Percentiles rank a stretch among this genome's conserved stretches.
These are phyloP conservation scores for Zymoseptoria passerinii DNA, from an alignment of 2,329 filamentous ascomycete genomes.

Conservation along the genomic window DNA sequence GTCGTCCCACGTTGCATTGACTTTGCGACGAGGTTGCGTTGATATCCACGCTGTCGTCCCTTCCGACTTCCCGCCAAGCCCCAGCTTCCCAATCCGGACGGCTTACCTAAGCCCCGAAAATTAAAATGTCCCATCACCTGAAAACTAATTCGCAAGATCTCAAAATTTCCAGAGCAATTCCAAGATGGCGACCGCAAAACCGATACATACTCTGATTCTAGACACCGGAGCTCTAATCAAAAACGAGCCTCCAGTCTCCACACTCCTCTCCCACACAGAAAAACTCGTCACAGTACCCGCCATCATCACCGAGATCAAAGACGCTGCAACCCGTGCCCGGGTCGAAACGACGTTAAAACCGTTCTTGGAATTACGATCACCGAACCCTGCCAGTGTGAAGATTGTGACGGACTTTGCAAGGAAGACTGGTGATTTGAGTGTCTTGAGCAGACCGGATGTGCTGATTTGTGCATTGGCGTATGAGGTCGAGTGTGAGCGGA, in stretches of 20 bases:
- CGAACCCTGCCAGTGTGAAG: conserved; percentile 67
- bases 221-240: conserved; percentile 91
- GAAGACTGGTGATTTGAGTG: conserved; percentile 79
- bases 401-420: conserved; percentile 78
- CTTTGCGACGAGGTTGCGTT: too few species aligned
- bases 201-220: conserved; percentile 74
- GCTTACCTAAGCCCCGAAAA: background rate
- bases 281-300: conserved; percentile 74
- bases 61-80: background rate
- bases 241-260: conserved; percentile 79
- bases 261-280: conserved; percentile 68
- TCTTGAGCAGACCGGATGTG: conserved; percentile 81
- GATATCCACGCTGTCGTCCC: too few species aligned
- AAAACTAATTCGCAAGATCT: background rate
- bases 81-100: background rate
- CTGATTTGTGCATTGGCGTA: conserved; percentile 85
- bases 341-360: conserved; percentile 79
- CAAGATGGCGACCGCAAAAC: conserved; percentile 44
- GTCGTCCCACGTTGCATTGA: too few species aligned
- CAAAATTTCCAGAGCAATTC: background rate
- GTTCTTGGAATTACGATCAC: conserved; percentile 70
- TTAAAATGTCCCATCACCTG: background rate
- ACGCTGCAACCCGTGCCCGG: conserved; percentile 68
- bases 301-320: conserved; percentile 79
- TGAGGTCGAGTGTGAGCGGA: conserved; percentile 85